Percentiles rank a stretch among this genome's conserved stretches.
These are phyloP conservation scores for Acer negundo DNA, from an alignment of 345 rosid genomes.

Conservation along the genomic window DNA sequence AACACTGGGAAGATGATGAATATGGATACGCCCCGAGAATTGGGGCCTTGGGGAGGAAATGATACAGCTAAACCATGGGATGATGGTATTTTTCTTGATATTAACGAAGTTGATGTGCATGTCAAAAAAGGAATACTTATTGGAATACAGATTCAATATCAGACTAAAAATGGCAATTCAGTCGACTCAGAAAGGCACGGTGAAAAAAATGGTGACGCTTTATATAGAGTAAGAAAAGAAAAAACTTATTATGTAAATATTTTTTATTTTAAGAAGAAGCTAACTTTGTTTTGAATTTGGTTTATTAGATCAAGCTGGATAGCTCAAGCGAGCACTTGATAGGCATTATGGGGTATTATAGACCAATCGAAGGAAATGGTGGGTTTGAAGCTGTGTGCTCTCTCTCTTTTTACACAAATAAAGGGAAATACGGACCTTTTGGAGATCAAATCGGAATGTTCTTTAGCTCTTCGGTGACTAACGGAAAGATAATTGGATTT, in stretches of 20 bases:
- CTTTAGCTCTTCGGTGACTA: not conserved
- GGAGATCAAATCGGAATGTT: not conserved
- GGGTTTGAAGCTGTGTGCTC: not conserved
- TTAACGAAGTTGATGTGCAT: too few species aligned
- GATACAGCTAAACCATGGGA: too few species aligned
- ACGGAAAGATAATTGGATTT: not conserved
- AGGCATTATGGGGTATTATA: not conserved
- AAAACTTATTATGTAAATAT: too few species aligned
- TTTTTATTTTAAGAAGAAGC: too few species aligned
- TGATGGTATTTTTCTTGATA: too few species aligned
- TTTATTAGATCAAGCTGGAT: not conserved
- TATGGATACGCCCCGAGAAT: not conserved
- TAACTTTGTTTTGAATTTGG: too few species aligned
- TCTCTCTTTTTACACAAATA: not conserved
- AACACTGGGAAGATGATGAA: not conserved
- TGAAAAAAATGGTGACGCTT: too few species aligned
- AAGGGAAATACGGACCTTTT: not conserved
- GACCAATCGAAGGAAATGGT: not conserved
- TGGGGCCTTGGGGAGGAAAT: too few species aligned
- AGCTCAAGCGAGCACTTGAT: not conserved
- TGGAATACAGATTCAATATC: not conserved
- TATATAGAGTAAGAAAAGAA: too few species aligned
- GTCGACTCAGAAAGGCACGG: not conserved
- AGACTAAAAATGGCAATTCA: not conserved
- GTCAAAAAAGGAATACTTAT: not conserved